Evolutionary conservation across 352 stramenopile genomes (phyloP).

Genomic region (Phytophthora tentaculata): DNA sequence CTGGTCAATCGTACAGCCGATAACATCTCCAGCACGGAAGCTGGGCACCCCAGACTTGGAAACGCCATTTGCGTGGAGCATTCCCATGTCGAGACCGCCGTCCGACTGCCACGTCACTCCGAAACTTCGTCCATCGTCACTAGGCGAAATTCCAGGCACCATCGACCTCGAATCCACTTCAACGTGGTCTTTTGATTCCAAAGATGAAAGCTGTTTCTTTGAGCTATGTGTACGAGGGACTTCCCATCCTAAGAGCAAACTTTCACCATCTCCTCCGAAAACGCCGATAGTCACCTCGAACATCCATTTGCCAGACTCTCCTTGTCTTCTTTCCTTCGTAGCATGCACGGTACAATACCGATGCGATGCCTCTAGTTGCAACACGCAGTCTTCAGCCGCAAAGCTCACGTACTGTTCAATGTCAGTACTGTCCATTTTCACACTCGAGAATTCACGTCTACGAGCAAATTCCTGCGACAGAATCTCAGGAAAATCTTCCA

Average conservation of each 20-base stretch:
- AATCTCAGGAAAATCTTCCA: constrained; percentile 64
- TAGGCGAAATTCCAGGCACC: constrained; percentile 66
- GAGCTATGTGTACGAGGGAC: constrained; percentile 39
- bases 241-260: constrained; percentile 81
- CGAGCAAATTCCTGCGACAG: constrained; percentile 67
- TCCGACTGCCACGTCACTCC: constrained; percentile 82
- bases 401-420: constrained; percentile 73
- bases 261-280: constrained; percentile 71
- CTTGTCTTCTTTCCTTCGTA: constrained; percentile 73
- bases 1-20: constrained; percentile 82
- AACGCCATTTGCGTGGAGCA: constrained; percentile 72
- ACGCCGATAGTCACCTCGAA: constrained; percentile 72
- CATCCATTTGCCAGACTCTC: constrained; percentile 82
- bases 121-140: constrained; percentile 61
- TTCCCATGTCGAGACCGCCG: constrained; percentile 74
- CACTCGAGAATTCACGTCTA: constrained; percentile 68
- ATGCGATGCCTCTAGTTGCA: constrained; percentile 71
- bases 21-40: constrained; percentile 71
- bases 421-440: constrained; percentile 71
- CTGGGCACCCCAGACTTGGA: constrained; percentile 69
- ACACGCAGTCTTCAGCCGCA: constrained; percentile 73
- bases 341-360: constrained; percentile 75
- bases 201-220: background rate
- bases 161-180: constrained; percentile 21
- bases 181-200: constrained; percentile 1